These are phyloP conservation scores for Colletotrichum sp. DNA, from an alignment of 2,329 filamentous ascomycete genomes.

Conservation along the genomic window DNA sequence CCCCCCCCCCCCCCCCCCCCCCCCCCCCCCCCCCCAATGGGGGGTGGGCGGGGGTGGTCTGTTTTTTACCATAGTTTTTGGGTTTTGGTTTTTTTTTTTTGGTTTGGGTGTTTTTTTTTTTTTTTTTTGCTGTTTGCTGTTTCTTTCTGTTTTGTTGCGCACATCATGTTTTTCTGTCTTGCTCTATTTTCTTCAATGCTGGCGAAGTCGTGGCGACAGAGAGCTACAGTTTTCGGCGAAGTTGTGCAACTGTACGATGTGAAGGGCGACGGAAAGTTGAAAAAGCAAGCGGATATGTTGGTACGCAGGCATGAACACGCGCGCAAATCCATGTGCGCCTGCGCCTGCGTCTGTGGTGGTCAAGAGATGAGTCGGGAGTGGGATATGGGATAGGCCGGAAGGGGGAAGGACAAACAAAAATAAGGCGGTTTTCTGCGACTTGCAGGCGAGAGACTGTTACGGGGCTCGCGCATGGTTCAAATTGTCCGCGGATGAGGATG, in stretches of 20 bases:
- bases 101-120: no score
- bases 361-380: background rate
- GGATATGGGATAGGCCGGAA: background rate
- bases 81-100: no score
- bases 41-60: no score
- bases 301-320: background rate
- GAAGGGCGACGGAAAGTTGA: background rate
- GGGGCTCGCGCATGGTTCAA: conserved; percentile 13
- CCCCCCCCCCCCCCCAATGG: no score
- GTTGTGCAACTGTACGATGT: conserved; percentile 21
- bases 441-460: conserved; percentile 3
- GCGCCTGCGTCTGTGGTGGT: background rate
- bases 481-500: conserved; percentile 7
- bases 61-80: no score
- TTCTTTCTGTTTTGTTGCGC: background rate
- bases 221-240: conserved; percentile 6
- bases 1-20: no score
- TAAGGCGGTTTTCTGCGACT: background rate
- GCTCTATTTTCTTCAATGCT: background rate
- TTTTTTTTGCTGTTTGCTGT: background rate
- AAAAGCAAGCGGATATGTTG: conserved; percentile 15
- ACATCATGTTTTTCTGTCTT: background rate
- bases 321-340: background rate
- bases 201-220: background rate
- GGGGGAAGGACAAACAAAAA: background rate